Conservation (phyloP, 2,329 filamentous ascomycete genomes). For the Penicillium sp. region DNA sequence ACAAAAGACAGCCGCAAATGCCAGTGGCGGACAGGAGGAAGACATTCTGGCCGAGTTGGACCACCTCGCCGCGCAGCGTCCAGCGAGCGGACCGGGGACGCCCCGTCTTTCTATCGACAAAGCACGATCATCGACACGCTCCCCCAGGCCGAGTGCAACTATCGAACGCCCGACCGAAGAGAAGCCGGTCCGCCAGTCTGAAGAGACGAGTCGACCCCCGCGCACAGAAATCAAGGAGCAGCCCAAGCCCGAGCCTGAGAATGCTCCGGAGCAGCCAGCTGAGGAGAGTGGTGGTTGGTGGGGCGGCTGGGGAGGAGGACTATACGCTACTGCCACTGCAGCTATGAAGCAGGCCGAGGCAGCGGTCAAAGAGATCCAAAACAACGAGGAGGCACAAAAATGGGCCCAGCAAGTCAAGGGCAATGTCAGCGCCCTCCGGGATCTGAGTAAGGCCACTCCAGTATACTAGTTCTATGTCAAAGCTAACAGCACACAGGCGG, state of each 20-base stretch:
- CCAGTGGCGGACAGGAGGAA: slow-evolving; percentile 57
- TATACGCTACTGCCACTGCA: slow-evolving; percentile 75
- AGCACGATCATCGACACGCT: slow-evolving; percentile 54
- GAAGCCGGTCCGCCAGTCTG: slow-evolving; percentile 68
- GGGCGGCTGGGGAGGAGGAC: slow-evolving; percentile 59
- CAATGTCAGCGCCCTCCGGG: slow-evolving; percentile 77
- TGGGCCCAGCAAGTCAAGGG: slow-evolving; percentile 94
- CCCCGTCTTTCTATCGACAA: slow-evolving; percentile 63
- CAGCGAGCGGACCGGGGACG: slow-evolving; percentile 75
- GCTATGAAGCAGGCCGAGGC: slow-evolving; percentile 87
- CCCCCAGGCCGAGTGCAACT: slow-evolving; percentile 56
- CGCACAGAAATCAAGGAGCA: slow-evolving; percentile 70
- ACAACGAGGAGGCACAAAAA: slow-evolving; percentile 93
- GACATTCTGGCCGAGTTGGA: slow-evolving; percentile 89
- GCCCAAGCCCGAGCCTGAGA: slow-evolving; percentile 40
- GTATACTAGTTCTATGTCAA: neutral
- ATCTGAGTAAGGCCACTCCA: slow-evolving; percentile 62
- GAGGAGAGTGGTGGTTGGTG: slow-evolving; percentile 75
- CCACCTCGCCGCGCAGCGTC: slow-evolving; percentile 70
- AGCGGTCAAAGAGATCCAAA: slow-evolving; percentile 90
- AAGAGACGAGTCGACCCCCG: slow-evolving; percentile 72
- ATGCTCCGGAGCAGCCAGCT: slow-evolving; percentile 49
- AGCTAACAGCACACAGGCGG: slow-evolving; percentile 62
- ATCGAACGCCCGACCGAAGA: slow-evolving; percentile 66
- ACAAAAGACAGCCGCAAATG: slow-evolving; percentile 30